Evolutionary conservation across 2,329 filamentous ascomycete species (phyloP), one percentile per base, ranked within the genome.

Genomic region (Exophiala sideris): DNA sequence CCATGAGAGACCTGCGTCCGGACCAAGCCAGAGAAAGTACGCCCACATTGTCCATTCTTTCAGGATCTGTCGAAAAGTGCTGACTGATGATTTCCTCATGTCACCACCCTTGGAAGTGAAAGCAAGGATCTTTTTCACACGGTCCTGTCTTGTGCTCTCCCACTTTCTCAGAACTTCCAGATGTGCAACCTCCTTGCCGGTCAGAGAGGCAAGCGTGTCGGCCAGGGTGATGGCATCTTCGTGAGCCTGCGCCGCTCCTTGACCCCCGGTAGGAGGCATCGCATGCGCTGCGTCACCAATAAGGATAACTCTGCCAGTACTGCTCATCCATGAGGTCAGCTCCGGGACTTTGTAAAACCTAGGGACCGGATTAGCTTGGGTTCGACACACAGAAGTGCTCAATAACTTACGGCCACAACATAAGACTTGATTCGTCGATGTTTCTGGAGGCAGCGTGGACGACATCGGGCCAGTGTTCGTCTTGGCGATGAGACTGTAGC

Each of bases 141-240:
- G 70, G 8, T 68, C 70, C 62, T 80, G 76, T 7, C 80, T 67
- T 10, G 74, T 73, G 0, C 62, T 53, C 59, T 81, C 74, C 81
- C 80, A 83, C 11, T 38, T 38, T 14, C 4, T 32, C n/a, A 62
- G 29, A 3, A 29, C 18, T 10, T 32, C 16, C 9, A 35, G 12
- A 34, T 40, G 41, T 14, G 45, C 35, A 3, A 44, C 35, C 10
- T 48, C 35, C 8, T 53, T 52, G 44, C 21, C 29, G 38, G 35
- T 29, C 14, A 56, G 11, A 5, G 29, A 16, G 8, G 45, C 45
- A n/a, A 63, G 47, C 1, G 50, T 50, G 50, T 60, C 52, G 38
- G 59, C 59, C 5, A 63, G 51, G n/a, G 56, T 60, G 33, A 55
- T 24, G 11, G 54, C 61, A 29, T 61, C 60, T 48, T 63, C 61